Conservation (phyloP, 1,284 basidiomycete genomes). For the Coniophora puteana region DNA sequence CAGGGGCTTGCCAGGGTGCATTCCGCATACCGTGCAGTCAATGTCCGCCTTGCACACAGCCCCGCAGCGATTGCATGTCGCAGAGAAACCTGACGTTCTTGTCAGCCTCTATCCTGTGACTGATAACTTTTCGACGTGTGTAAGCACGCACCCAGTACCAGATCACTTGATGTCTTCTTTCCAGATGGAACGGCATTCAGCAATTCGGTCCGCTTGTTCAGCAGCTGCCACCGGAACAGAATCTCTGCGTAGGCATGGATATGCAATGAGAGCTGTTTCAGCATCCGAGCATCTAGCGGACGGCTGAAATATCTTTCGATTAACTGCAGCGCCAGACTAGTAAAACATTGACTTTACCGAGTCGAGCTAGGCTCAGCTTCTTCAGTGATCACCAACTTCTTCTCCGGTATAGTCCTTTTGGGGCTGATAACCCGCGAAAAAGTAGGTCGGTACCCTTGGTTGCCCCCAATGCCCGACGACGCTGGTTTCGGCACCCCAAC, state of each 20-base stretch:
- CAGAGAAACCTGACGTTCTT: constrained; percentile 25
- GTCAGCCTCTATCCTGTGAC: neutral
- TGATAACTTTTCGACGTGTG: constrained; percentile 23
- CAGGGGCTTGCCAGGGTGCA: constrained; percentile 39
- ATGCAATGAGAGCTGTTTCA: constrained; percentile 53
- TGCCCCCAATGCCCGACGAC: constrained; percentile 35
- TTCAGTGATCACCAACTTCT: constrained; percentile 32
- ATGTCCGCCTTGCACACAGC: constrained; percentile 29
- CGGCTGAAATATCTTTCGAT: no score
- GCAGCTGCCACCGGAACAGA: constrained; percentile 66
- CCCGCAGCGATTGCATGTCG: constrained; percentile 30
- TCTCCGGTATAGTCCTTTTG: constrained; percentile 27
- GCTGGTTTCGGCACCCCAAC: constrained; percentile 25
- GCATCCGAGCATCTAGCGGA: constrained; percentile 29
- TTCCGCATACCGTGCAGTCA: constrained; percentile 52
- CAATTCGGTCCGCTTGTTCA: constrained; percentile 65
- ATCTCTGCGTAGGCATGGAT: constrained; percentile 73
- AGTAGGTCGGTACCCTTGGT: constrained; percentile 32
- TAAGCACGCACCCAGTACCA: constrained; percentile 29
- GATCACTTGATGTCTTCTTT: constrained; percentile 18
- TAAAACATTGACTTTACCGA: no score
- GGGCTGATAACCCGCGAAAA: constrained; percentile 33
- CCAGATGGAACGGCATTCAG: constrained; percentile 51
- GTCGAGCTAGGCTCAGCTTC: no score
- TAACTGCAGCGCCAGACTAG: no score